Evolutionary conservation across 1,284 basidiomycete species (phyloP).

Genomic region (Cronartium quercuum): DNA sequence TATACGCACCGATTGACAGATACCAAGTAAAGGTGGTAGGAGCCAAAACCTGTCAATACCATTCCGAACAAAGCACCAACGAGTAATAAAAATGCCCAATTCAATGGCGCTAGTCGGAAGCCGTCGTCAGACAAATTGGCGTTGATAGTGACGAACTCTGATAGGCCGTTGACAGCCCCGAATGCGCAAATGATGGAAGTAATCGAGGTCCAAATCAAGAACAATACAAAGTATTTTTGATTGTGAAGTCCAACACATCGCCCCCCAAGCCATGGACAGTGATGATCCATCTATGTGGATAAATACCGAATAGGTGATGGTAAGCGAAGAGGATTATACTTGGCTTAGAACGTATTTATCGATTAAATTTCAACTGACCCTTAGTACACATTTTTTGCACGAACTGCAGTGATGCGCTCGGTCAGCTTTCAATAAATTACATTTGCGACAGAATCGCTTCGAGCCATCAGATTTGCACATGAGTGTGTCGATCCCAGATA

Average conservation of each 20-base stretch:
- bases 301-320: too few species aligned
- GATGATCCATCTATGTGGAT: constrained; percentile 37
- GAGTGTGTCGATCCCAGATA: background rate
- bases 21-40: constrained; percentile 48
- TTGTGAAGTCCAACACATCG: constrained; percentile 50
- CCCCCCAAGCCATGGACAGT: constrained; percentile 48
- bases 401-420: constrained; percentile 47
- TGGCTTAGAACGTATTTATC: too few species aligned
- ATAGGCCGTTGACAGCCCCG: constrained; percentile 44
- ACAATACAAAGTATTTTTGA: constrained; percentile 50
- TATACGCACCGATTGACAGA: constrained; percentile 45
- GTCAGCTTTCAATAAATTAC: constrained; percentile 45
- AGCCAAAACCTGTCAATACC: constrained; percentile 45
- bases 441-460: constrained; percentile 41
- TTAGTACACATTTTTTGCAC: constrained; percentile 45
- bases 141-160: constrained; percentile 35
- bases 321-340: too few species aligned
- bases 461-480: constrained; percentile 39
- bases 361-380: too few species aligned
- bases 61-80: constrained; percentile 44
- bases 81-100: constrained; percentile 48
- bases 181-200: constrained; percentile 45
- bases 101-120: constrained; percentile 47
- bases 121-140: constrained; percentile 38
- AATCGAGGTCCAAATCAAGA: constrained; percentile 47